phyloP scores from a whole-genome alignment of 306 rosid genomes.

The Coriaria nepalensis region DNA sequence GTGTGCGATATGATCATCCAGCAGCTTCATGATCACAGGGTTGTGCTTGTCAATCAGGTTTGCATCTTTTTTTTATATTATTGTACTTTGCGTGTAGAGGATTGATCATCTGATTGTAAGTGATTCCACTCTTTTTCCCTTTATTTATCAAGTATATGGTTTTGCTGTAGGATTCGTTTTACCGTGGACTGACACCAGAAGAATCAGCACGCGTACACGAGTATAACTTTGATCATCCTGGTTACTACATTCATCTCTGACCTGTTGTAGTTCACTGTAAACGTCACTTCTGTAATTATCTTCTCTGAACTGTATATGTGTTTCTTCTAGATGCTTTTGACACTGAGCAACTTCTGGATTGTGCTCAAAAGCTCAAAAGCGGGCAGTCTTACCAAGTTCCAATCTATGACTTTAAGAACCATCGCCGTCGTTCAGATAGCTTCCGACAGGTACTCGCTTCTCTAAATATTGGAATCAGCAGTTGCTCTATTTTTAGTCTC shows the following conservation, averaged over 20 bases:
- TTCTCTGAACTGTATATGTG: not conserved
- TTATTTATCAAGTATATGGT: constrained; percentile 2
- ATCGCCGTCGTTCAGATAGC: constrained; percentile 66
- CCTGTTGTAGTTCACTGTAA: no score
- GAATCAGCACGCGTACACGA: constrained; percentile 69
- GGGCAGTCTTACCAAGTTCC: constrained; percentile 79
- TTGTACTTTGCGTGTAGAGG: no score
- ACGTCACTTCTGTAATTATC: no score
- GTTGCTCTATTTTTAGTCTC: not conserved
- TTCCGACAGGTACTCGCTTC: constrained; percentile 62
- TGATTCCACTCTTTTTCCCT: not conserved
- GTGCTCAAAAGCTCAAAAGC: constrained; percentile 43
- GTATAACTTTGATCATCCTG: constrained; percentile 96
- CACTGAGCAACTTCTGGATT: constrained; percentile 79
- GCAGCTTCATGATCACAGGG: constrained; percentile 96
- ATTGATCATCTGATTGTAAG: no score
- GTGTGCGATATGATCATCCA: constrained; percentile 98
- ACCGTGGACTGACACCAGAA: constrained; percentile 81
- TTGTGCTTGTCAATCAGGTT: constrained; percentile 91
- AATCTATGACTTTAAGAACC: constrained; percentile 81
- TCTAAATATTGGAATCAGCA: not conserved
- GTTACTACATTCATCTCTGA: constrained; percentile 18
- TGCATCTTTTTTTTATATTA: not conserved
- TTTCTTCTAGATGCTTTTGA: constrained; percentile 66
- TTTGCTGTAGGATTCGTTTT: constrained; percentile 66